Conservation (phyloP, 2,329 filamentous ascomycete species). For the Monilinia polystroma region DNA sequence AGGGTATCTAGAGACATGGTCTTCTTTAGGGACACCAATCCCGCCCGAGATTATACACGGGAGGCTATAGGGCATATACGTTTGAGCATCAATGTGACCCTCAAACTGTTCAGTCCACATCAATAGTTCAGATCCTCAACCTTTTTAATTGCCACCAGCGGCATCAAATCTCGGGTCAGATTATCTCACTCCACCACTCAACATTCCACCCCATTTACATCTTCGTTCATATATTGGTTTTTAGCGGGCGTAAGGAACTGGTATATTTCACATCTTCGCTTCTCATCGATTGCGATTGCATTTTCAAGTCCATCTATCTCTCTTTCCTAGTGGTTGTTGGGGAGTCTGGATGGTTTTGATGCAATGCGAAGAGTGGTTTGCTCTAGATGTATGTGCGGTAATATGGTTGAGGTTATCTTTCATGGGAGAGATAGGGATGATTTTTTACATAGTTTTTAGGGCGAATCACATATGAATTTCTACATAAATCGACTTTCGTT, state of each 20-base stretch:
- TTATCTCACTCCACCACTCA: neutral
- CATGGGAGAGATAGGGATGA: constrained; percentile 11
- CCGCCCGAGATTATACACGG: neutral
- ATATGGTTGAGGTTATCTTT: constrained; percentile 18
- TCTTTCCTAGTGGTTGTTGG: neutral
- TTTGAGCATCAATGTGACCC: neutral
- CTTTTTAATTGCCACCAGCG: neutral
- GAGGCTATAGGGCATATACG: neutral
- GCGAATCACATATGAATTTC: constrained; percentile 12
- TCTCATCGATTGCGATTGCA: constrained; percentile 1
- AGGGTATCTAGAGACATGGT: constrained; percentile 66
- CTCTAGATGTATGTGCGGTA: constrained; percentile 9
- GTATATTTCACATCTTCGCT: constrained; percentile 8
- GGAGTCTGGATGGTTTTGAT: constrained; percentile 13
- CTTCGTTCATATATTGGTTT: neutral
- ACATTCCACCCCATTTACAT: constrained; percentile 1
- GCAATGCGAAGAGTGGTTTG: constrained; percentile 2
- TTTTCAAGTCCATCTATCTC: constrained; percentile 15
- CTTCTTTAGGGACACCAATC: neutral
- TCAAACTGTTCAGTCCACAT: neutral
- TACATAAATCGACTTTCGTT: neutral
- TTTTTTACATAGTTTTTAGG: constrained; percentile 8
- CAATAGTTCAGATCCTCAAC: neutral
- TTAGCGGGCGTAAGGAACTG: constrained; percentile 19
- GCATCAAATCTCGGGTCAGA: neutral